A percentile compares a stretch with the other conserved stretches of the same genome.
Conservation (phyloP, 2,329 filamentous ascomycete species). For the Epichloe hybrida region DNA sequence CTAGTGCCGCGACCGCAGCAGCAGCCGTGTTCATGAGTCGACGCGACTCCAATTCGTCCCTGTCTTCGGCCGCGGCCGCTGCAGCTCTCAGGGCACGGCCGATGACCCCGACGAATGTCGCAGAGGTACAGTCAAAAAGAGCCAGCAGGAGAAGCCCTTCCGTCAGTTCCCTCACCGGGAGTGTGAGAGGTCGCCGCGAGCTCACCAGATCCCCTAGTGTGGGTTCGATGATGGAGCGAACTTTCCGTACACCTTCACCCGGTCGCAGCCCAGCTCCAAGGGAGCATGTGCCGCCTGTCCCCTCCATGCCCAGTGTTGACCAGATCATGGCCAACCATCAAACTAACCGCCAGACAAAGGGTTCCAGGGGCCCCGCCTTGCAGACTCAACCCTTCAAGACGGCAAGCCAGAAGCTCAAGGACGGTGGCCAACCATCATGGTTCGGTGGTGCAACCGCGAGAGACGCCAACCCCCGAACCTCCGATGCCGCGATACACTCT, state of each 20-base stretch:
- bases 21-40: conserved; percentile 61
- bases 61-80: conserved; percentile 78
- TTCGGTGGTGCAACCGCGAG: conserved; percentile 32
- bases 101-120: conserved; percentile 65
- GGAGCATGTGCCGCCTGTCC: conserved; percentile 54
- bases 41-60: conserved; percentile 47
- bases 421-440: conserved; percentile 31
- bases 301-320: conserved; percentile 48
- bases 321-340: conserved; percentile 13
- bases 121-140: conserved; percentile 77
- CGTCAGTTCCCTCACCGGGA: conserved; percentile 50
- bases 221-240: conserved; percentile 77
- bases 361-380: conserved; percentile 26
- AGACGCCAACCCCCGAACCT: conserved; percentile 32
- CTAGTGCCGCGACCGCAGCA: conserved; percentile 67
- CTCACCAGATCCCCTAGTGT: conserved; percentile 56
- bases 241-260: conserved; percentile 67
- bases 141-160: conserved; percentile 62
- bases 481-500: conserved; percentile 26
- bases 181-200: conserved; percentile 23
- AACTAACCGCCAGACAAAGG: conserved; percentile 14
- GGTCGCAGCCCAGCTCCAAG: conserved; percentile 28
- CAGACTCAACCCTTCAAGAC: conserved; percentile 37
- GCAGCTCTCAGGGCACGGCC: conserved; percentile 70
- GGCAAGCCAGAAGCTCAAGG: conserved; percentile 37